Evolutionary conservation across 441 rosid species (phyloP), one percentile per base, ranked within the genome.

Genomic region (Capsella rubella): DNA sequence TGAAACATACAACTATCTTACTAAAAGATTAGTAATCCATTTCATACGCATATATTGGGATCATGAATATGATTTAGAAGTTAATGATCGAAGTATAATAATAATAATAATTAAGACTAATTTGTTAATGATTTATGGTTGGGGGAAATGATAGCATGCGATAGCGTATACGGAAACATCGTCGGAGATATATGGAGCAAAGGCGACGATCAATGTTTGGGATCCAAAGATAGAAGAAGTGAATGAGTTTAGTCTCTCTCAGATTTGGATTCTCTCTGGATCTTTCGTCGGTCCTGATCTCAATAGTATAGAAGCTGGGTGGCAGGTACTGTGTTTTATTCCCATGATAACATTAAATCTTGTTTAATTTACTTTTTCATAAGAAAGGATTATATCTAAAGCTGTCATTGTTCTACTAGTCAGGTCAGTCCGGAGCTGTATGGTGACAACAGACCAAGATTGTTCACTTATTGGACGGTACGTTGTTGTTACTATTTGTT

Each of bases 381-480:
- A 15, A 10, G 0, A 35, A 40, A 53, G 53, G 50, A 65, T 47
- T 54, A 46, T 46, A 58, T 87, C 76, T 86, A 72, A 87, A 87
- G 84, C 80, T 64, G 34, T 74, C 71, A 87, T 85, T 82, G 56
- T 94, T 90, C 74, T 83, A 90, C 92, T 95, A 95, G 94, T 82
- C 90, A 87, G 94, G 94, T 87, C 87, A 89, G 90, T 89, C 94
- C 94, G 85, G 94, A 89, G 87, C 94, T 89, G 53, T 89, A 89
- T 67, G 94, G 91, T 80, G 94, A 89, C 82, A 86, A 80, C 74
- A 82, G 89, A 64, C 94, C 94, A 40, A 79, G 94, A 68, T 53
- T 89, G 59, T 89, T 89, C 79, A 89, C 91, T 3, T 89, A 89
- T 49, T 89, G 94, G 94, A 89, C 94, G 67, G 94, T 87, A 67